Conservation (phyloP, 2,329 filamentous ascomycete species). For the Penicillium capsulatum region DNA sequence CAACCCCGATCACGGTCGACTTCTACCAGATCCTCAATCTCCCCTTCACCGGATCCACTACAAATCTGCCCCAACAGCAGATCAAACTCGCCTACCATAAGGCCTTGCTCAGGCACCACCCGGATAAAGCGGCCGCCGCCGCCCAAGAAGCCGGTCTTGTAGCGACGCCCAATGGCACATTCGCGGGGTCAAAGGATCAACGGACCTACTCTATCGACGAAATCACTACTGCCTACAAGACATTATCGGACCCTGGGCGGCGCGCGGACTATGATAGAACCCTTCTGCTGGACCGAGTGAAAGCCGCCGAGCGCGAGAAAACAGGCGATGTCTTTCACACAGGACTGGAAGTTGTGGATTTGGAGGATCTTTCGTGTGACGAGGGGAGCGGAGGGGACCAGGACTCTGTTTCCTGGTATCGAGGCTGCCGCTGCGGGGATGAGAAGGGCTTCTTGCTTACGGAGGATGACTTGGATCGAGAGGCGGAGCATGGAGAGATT, state of each 20-base stretch:
- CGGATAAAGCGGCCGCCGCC: constrained; percentile 49
- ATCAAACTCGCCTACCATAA: constrained; percentile 55
- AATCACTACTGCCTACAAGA: constrained; percentile 56
- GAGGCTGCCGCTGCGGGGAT: constrained; percentile 57
- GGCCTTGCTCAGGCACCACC: constrained; percentile 56
- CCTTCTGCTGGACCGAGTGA: constrained; percentile 36
- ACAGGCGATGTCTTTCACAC: constrained; percentile 42
- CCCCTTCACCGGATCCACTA: constrained; percentile 24
- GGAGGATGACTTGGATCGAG: constrained; percentile 52
- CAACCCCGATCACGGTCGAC: constrained; percentile 15
- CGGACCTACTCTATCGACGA: constrained; percentile 50
- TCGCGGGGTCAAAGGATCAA: neutral
- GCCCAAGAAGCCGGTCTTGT: constrained; percentile 9
- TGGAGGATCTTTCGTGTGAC: constrained; percentile 51
- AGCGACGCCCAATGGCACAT: too few species aligned
- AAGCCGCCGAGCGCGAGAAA: constrained; percentile 24
- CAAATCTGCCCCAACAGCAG: constrained; percentile 37
- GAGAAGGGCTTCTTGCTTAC: constrained; percentile 52
- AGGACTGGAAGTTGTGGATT: constrained; percentile 55
- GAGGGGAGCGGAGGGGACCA: constrained; percentile 35
- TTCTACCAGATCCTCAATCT: constrained; percentile 43
- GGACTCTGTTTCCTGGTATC: constrained; percentile 50
- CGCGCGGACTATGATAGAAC: constrained; percentile 49
- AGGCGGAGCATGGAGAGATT: constrained; percentile 53
- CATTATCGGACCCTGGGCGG: constrained; percentile 44